Conservation (phyloP, 1,139 yeast species). For the Debaryomyces psychrophilus region DNA sequence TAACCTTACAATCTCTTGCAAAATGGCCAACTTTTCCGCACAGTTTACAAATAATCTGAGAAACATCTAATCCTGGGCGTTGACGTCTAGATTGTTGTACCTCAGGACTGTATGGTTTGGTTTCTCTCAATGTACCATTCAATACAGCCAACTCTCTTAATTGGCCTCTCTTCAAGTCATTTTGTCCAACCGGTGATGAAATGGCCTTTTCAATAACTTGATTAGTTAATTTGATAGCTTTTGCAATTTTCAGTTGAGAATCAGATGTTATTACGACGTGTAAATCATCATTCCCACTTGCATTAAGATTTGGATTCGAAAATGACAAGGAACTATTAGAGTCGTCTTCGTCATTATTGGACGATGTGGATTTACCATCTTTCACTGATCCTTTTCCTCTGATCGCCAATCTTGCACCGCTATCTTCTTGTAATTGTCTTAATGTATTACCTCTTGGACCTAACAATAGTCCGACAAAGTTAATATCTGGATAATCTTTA, state of each 20-base stretch:
- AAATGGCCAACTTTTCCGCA: conserved; percentile 89
- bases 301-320: conserved; percentile 29
- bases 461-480: conserved; percentile 84
- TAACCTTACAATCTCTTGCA: conserved; percentile 76
- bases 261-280: conserved; percentile 91
- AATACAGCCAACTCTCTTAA: conserved; percentile 87
- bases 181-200: conserved; percentile 88
- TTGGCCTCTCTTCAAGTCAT: conserved; percentile 88
- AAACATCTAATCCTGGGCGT: conserved; percentile 51
- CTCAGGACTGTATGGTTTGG: conserved; percentile 71
- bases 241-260: conserved; percentile 71
- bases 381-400: conserved; percentile 95
- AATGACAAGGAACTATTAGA: conserved; percentile 22
- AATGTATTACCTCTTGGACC: conserved; percentile 97
- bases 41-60: conserved; percentile 66
- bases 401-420: conserved; percentile 85
- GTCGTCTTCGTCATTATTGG: conserved; percentile 32
- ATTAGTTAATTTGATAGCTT: conserved; percentile 75
- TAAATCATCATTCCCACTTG: conserved; percentile 60
- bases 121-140: conserved; percentile 90
- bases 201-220: conserved; percentile 82
- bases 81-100: conserved; percentile 37
- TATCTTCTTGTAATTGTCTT: conserved; percentile 74
- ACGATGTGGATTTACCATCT: conserved; percentile 66
- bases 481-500: conserved; percentile 86